Evolutionary conservation across 2,329 filamentous ascomycete species (phyloP).

Genomic region (Apiospora phragmitis): DNA sequence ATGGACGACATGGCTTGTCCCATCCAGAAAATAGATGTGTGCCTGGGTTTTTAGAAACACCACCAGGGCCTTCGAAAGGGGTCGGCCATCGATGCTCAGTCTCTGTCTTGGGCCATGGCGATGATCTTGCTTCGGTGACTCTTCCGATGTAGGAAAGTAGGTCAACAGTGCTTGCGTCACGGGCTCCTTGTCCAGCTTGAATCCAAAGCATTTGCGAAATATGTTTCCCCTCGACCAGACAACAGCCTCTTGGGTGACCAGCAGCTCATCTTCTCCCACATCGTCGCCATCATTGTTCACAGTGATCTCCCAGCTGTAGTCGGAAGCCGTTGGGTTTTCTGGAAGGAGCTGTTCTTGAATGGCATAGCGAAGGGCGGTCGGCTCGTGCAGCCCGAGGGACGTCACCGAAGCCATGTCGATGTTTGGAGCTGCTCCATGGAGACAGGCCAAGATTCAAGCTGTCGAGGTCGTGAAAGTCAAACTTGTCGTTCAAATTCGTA

Average conservation of each 20-base stretch:
- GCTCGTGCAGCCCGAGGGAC: slow-evolving; percentile 88
- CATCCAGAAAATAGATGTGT: slow-evolving; percentile 88
- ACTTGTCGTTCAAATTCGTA: neutral
- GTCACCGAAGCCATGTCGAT: slow-evolving; percentile 80
- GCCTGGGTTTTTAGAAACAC: slow-evolving; percentile 91
- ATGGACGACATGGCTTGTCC: slow-evolving; percentile 85
- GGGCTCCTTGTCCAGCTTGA: slow-evolving; percentile 82
- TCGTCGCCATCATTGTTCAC: slow-evolving; percentile 40
- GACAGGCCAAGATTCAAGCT: neutral
- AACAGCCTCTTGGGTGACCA: slow-evolving; percentile 73
- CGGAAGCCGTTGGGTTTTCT: slow-evolving; percentile 61
- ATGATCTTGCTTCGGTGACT: slow-evolving; percentile 18
- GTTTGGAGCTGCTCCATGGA: slow-evolving; percentile 21
- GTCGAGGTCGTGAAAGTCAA: neutral
- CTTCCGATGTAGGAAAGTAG: slow-evolving; percentile 66
- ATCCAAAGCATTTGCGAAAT: slow-evolving; percentile 82
- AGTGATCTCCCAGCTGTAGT: slow-evolving; percentile 75
- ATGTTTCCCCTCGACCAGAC: slow-evolving; percentile 88
- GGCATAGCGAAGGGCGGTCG: slow-evolving; percentile 79
- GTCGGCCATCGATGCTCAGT: slow-evolving; percentile 18
- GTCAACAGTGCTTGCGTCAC: slow-evolving; percentile 86
- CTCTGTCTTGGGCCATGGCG: slow-evolving; percentile 20
- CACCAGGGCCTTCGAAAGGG: slow-evolving; percentile 70
- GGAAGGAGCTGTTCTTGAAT: slow-evolving; percentile 78
- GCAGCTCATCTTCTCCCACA: slow-evolving; percentile 71